phyloP scores from a whole-genome alignment of 192 early-diverging fungal genomes.

The Neocallimastix lanati region DNA sequence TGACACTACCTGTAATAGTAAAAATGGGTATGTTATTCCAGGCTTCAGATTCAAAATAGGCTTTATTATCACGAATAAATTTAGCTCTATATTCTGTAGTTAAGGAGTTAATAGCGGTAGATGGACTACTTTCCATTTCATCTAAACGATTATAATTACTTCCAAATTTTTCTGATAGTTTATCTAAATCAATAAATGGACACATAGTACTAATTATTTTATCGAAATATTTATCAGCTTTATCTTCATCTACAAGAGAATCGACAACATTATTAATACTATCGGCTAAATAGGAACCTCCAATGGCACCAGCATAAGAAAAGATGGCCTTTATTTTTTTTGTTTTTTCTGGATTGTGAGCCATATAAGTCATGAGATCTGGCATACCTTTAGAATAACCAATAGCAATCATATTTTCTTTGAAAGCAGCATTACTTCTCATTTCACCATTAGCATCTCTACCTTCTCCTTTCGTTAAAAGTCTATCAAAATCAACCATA shows the following conservation, averaged over 20 bases:
- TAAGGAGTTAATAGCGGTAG: neutral
- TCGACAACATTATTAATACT: neutral
- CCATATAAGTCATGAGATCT: neutral
- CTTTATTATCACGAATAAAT: neutral
- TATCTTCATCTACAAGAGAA: neutral
- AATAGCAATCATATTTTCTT: neutral
- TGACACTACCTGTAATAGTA: neutral
- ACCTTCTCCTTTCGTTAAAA: neutral
- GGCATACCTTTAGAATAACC: neutral
- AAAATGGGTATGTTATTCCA: neutral
- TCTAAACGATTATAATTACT: neutral
- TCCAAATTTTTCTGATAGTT: neutral
- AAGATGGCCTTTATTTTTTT: neutral
- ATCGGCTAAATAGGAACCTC: neutral
- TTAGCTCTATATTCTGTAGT: neutral
- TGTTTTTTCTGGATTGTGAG: neutral
- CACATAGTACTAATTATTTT: neutral
- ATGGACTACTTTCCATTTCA: neutral
- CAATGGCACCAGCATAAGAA: neutral
- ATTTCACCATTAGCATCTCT: neutral
- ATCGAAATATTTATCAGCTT: neutral
- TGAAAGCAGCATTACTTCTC: neutral
- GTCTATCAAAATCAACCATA: neutral
- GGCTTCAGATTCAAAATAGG: neutral
- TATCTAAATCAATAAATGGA: neutral